A percentile compares a stretch with the other conserved stretches of the same genome.
phyloP scores from a whole-genome alignment of 202 grass and related monocot genomes.

The Saccharum hybrid region DNA sequence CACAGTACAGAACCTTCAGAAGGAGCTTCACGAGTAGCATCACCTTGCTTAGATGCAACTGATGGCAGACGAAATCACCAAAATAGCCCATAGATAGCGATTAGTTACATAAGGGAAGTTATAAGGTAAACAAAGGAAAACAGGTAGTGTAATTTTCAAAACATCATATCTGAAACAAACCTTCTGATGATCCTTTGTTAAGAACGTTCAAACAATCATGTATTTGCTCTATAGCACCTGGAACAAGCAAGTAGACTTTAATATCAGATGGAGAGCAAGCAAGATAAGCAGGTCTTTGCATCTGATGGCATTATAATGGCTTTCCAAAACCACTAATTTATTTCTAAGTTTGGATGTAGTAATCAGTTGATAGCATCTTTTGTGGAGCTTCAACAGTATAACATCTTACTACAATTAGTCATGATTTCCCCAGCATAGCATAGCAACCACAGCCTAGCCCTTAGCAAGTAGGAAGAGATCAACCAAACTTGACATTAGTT shows the following conservation, averaged over 20 bases:
- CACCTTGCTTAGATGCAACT: conserved; percentile 42
- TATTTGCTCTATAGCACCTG: conserved; percentile 19
- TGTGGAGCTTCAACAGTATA: background rate
- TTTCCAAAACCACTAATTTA: background rate
- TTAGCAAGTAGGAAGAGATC: background rate
- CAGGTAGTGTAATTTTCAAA: conserved; percentile 6
- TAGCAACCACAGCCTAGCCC: background rate
- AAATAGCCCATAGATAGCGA: conserved; percentile 30
- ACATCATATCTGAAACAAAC: conserved; percentile 43
- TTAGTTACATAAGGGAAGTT: conserved; percentile 18
- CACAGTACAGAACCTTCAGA: conserved; percentile 40
- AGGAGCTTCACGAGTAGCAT: conserved; percentile 38
- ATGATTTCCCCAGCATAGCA: background rate
- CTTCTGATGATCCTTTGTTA: conserved; percentile 36
- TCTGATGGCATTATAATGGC: background rate
- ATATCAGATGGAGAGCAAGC: background rate
- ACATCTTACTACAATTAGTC: conserved; percentile 4
- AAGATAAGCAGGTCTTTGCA: background rate
- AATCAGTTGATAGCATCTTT: background rate
- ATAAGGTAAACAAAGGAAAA: conserved; percentile 13
- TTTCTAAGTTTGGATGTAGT: background rate
- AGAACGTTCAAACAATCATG: conserved; percentile 16
- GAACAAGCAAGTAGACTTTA: conserved; percentile 1
- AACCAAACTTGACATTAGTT: background rate
- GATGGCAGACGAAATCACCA: conserved; percentile 24